Conservation (phyloP, 768 basidiomycete species). For the Boletus bicolor region DNA sequence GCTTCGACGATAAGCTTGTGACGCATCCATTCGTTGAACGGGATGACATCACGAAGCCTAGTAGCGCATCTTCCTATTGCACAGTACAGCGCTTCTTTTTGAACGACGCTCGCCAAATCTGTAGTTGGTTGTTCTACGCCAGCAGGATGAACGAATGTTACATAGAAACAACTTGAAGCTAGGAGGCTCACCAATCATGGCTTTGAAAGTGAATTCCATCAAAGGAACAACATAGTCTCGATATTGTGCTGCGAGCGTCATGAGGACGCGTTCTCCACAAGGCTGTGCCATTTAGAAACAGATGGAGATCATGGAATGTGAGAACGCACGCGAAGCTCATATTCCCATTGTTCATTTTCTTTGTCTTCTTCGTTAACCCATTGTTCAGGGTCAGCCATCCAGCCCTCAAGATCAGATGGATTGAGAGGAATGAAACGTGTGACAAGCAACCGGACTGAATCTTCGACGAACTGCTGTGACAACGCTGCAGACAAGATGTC, state of each 20-base stretch:
- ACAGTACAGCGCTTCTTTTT: slow-evolving; percentile 87
- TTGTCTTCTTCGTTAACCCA: slow-evolving; percentile 90
- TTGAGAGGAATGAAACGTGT: slow-evolving; percentile 84
- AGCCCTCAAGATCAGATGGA: slow-evolving; percentile 73
- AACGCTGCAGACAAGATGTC: slow-evolving; percentile 43
- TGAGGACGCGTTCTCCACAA: slow-evolving; percentile 89
- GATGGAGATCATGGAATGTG: neutral
- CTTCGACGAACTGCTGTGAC: slow-evolving; percentile 66
- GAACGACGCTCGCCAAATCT: slow-evolving; percentile 59
- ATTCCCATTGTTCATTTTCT: slow-evolving; percentile 92
- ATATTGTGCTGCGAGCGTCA: slow-evolving; percentile 73
- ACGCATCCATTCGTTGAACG: slow-evolving; percentile 69
- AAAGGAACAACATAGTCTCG: slow-evolving; percentile 65
- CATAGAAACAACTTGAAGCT: neutral
- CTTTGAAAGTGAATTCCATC: slow-evolving; percentile 55
- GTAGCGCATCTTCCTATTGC: slow-evolving; percentile 80
- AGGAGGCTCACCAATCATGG: slow-evolving; percentile 49
- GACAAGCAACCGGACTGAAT: slow-evolving; percentile 72
- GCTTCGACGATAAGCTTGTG: slow-evolving; percentile 59
- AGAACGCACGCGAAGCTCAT: slow-evolving; percentile 74
- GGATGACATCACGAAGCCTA: slow-evolving; percentile 57
- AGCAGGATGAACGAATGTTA: neutral
- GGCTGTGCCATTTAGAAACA: slow-evolving; percentile 48
- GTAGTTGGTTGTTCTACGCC: slow-evolving; percentile 42
- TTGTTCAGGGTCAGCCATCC: slow-evolving; percentile 90